Evolutionary conservation across 2,329 filamentous ascomycete species (phyloP), one percentile per base, ranked within the genome.

Genomic region (Beauveria asiatica): DNA sequence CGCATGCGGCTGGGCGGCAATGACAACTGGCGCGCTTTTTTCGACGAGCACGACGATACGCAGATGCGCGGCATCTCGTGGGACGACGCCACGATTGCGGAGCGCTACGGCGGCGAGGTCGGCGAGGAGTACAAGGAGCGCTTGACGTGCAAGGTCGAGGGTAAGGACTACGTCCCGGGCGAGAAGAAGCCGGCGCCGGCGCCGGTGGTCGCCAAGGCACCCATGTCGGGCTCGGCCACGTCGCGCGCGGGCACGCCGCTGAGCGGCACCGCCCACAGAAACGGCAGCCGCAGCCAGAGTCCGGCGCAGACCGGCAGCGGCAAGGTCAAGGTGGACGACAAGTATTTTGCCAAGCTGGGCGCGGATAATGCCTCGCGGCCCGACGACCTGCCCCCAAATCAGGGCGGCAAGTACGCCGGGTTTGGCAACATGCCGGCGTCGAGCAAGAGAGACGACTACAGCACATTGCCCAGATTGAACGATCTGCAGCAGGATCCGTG

Each of bases 81-180:
- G 81, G 92, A 96, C 67, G 89, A 92, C 67, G 90, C 88, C 16
- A 94, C 90, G 7, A 95, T 97, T 65, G 87, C 90, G 62, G 92
- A 97, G 73, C 80, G 93, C 60, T 97, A 97, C 72, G 87, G 92
- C 63, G 89, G 90, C 59, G 90, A 94, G 65, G 89, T 88, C 0
- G 93, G 92, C 59, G 93, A 97, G 74, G 93, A 97, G 76, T 97
- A 88, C 85, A 97, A 97, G 75, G 92, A 96, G 73, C 83, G 92
- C 63, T 74, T 97, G 65, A 86, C 85, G 39, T 90, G 89, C 68
- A 93, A 94, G 77, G 90, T 95, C 7, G 94, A 97, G 73, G 90
- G 89, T 13, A 82, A 82, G 61, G 90, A 96, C 66, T 97, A 95
- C 70, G 89, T 94, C 2, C 87, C 87, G 17, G 85, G 83, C 8